Evolutionary conservation across 495 filamentous ascomycete species (phyloP).

Genomic region (Aspergillus funiculosus): DNA sequence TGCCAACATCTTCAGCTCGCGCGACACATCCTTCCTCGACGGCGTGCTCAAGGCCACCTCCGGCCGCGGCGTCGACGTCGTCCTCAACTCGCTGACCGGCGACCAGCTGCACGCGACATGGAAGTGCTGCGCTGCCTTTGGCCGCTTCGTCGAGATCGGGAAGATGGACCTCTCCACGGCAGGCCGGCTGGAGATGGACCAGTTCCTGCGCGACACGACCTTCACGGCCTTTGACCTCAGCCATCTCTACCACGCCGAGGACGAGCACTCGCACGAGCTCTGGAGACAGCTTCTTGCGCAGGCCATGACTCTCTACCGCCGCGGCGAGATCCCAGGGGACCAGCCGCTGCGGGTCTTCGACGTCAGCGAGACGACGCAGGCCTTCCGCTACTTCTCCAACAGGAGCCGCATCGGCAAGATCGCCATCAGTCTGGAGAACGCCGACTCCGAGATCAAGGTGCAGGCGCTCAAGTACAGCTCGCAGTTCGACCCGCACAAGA

Average conservation of each 20-base stretch:
- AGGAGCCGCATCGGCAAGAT: neutral
- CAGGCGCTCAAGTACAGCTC: neutral
- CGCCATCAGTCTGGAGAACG: neutral
- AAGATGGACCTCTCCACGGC: neutral
- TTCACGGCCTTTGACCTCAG: neutral
- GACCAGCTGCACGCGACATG: conserved; percentile 43
- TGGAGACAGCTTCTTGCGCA: neutral
- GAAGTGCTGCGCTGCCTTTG: conserved; percentile 49
- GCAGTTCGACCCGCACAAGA: conserved; percentile 8
- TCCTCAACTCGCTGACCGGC: conserved; percentile 46
- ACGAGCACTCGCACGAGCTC: neutral
- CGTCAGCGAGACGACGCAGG: neutral
- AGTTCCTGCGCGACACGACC: neutral
- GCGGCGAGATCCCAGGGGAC: neutral
- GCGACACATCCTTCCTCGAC: conserved; percentile 39
- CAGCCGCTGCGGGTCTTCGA: neutral
- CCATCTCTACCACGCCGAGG: neutral
- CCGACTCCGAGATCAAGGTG: neutral
- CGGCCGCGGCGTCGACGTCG: conserved; percentile 45
- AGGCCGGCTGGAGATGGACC: neutral
- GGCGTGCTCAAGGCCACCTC: conserved; percentile 43
- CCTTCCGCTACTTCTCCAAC: neutral
- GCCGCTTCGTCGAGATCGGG: conserved; percentile 47
- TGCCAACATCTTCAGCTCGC: conserved; percentile 46
- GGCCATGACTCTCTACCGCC: neutral